A percentile compares a stretch with the other conserved stretches of the same genome.
Conservation (phyloP, 2,329 filamentous ascomycete species). For the Ceratocystis huliohia region DNA sequence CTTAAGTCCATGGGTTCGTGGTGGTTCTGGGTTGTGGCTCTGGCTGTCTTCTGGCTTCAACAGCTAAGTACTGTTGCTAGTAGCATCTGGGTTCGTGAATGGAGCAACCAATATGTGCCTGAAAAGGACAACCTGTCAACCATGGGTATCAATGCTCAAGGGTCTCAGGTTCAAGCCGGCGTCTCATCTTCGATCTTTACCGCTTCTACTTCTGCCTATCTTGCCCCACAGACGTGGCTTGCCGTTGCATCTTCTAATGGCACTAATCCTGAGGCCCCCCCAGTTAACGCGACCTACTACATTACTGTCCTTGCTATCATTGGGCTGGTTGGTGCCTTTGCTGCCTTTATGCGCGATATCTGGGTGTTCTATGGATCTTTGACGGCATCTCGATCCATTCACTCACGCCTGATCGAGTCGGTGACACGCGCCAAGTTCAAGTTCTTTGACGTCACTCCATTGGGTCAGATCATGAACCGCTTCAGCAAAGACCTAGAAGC, state of each 20-base stretch:
- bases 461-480: conserved; percentile 94
- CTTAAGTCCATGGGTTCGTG: conserved; percentile 84
- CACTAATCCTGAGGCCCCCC: conserved; percentile 22
- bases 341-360: conserved; percentile 70
- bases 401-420: conserved; percentile 61
- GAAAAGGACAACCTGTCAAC: conserved; percentile 27
- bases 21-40: conserved; percentile 81
- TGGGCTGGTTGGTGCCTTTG: conserved; percentile 61
- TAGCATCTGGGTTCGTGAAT: conserved; percentile 88
- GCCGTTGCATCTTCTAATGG: conserved; percentile 1
- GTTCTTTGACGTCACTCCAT: conserved; percentile 92
- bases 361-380: conserved; percentile 90
- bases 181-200: background rate
- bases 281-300: conserved; percentile 75
- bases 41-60: conserved; percentile 63
- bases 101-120: conserved; percentile 75
- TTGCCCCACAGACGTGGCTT: conserved; percentile 15
- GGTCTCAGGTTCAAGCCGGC: conserved; percentile 15
- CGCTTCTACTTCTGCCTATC: conserved; percentile 8
- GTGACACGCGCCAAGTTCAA: conserved; percentile 87
- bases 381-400: conserved; percentile 73
- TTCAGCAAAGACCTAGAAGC: conserved; percentile 97
- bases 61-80: conserved; percentile 78
- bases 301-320: conserved; percentile 70
- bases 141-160: conserved; percentile 10